These are phyloP conservation scores for Prunus yedoensis DNA, from an alignment of 331 rosid genomes.

Conservation along the genomic window DNA sequence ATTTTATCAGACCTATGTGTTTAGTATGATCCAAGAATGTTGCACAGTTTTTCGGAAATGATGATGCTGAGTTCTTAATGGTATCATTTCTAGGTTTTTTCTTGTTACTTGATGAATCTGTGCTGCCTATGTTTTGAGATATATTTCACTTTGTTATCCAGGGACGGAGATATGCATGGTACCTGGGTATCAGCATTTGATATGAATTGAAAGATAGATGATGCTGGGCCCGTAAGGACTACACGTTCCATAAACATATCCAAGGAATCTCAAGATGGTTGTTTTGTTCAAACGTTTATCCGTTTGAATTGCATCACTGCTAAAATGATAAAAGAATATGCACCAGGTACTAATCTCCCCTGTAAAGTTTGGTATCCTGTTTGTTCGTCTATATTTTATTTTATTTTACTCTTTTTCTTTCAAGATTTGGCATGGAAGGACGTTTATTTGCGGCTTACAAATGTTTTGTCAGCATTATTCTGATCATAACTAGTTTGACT, in stretches of 20 bases:
- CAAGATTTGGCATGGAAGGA: background rate
- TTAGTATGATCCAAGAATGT: background rate
- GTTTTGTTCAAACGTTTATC: background rate
- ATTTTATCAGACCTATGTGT: background rate
- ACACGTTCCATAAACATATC: background rate
- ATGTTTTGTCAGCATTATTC: background rate
- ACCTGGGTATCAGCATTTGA: background rate
- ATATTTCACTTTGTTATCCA: background rate
- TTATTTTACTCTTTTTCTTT: background rate
- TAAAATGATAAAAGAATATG: background rate
- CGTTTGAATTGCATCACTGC: background rate
- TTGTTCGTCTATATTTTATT: background rate
- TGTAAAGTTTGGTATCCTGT: background rate
- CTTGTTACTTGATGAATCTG: background rate
- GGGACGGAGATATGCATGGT: background rate
- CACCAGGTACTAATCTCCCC: background rate
- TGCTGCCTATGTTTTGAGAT: background rate
- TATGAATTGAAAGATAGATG: background rate
- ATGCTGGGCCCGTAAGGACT: background rate
- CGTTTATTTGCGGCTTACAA: background rate
- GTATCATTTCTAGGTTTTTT: background rate
- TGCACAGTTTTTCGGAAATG: background rate
- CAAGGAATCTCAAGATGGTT: slow-evolving; percentile 4
- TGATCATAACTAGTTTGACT: background rate
- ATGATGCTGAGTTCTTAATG: background rate